Conservation (phyloP, 495 filamentous ascomycete genomes). For the Clavariopsis aquatica region DNA sequence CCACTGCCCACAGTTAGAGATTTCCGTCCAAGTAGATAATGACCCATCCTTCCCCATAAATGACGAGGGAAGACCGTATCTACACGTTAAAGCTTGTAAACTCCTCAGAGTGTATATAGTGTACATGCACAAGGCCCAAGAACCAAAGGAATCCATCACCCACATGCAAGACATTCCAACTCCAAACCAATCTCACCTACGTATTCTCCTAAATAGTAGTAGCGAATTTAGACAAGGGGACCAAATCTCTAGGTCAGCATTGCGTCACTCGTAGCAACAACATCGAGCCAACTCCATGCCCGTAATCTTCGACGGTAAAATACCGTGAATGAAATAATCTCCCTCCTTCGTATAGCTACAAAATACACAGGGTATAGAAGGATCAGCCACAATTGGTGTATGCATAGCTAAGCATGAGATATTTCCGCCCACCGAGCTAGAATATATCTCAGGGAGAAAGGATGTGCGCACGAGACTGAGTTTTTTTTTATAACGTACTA, state of each 20-base stretch:
- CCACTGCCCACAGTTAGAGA: not conserved
- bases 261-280: constrained; percentile 7
- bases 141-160: constrained; percentile 4
- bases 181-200: constrained; percentile 12
- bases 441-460: not conserved
- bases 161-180: constrained; percentile 9
- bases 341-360: not conserved
- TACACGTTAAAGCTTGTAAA: constrained; percentile 4
- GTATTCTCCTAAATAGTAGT: constrained; percentile 17
- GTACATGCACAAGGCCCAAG: constrained; percentile 25
- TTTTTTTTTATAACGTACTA: too few relatives aligned
- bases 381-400: not conserved
- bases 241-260: constrained; percentile 15
- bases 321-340: constrained; percentile 5
- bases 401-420: not conserved
- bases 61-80: not conserved
- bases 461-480: not conserved
- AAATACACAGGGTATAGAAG: not conserved
- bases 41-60: constrained; percentile 4
- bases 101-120: constrained; percentile 11
- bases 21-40: not conserved
- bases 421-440: not conserved
- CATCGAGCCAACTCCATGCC: not conserved
- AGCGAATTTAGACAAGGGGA: constrained; percentile 9
- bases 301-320: constrained; percentile 2